Evolutionary conservation across 768 basidiomycete genomes (phyloP).

Genomic region (Suillus alpinus): DNA sequence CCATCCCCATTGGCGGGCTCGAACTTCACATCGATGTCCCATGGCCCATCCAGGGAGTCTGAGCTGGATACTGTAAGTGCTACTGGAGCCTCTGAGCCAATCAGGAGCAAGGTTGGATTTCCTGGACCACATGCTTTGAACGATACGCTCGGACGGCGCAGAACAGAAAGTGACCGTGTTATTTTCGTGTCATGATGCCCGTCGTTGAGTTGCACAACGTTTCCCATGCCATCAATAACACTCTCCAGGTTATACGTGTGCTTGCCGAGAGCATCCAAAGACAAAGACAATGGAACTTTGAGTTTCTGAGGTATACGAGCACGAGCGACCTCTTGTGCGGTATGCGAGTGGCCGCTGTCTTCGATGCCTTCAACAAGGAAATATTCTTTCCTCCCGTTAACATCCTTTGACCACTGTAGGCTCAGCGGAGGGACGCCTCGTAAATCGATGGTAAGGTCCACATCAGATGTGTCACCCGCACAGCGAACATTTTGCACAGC

Average conservation of each 20-base stretch:
- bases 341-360: slow-evolving; percentile 42
- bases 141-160: slow-evolving; percentile 67
- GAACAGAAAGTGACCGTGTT: slow-evolving; percentile 62
- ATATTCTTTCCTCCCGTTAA: slow-evolving; percentile 63
- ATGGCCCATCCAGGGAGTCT: slow-evolving; percentile 64
- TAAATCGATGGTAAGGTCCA: slow-evolving; percentile 62
- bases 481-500: slow-evolving; percentile 56
- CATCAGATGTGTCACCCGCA: slow-evolving; percentile 58
- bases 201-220: slow-evolving; percentile 52
- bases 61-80: slow-evolving; percentile 50
- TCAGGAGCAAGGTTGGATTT: slow-evolving; percentile 64
- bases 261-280: slow-evolving; percentile 60
- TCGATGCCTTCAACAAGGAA: slow-evolving; percentile 87
- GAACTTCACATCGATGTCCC: slow-evolving; percentile 64
- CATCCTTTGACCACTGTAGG: slow-evolving; percentile 70
- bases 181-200: slow-evolving; percentile 42
- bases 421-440: slow-evolving; percentile 75
- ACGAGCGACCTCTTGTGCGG: slow-evolving; percentile 21
- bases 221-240: slow-evolving; percentile 81
- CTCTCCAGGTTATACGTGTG: slow-evolving; percentile 77
- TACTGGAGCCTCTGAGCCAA: slow-evolving; percentile 63
- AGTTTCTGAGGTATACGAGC: slow-evolving; percentile 50
- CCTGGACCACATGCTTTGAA: slow-evolving; percentile 77
- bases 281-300: slow-evolving; percentile 64
- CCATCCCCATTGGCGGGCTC: slow-evolving; percentile 43